phyloP scores from a whole-genome alignment of 148 eudicot species.

The Rheum nobile region DNA sequence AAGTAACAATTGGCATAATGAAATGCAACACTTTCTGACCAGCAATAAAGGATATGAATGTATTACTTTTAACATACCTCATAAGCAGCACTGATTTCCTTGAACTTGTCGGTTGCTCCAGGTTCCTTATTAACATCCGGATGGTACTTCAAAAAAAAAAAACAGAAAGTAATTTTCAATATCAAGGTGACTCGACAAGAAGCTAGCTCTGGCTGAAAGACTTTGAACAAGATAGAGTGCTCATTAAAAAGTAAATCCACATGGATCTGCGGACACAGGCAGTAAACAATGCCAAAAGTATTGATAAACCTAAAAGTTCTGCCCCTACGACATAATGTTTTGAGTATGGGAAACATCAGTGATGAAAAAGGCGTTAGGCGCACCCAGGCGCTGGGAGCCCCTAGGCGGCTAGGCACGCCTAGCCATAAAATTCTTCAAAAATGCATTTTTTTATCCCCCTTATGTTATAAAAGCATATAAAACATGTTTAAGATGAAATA shows the following conservation, averaged over 20 bases:
- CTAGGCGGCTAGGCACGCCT: too few relatives aligned
- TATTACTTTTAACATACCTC: conserved; percentile 47
- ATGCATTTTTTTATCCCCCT: too few relatives aligned
- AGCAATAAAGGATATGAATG: background rate
- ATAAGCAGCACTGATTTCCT: conserved; percentile 96
- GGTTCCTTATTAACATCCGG: conserved; percentile 98
- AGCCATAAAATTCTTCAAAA: too few relatives aligned
- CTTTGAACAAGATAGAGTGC: conserved; percentile 7
- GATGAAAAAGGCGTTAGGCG: too few relatives aligned
- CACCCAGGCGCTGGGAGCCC: too few relatives aligned
- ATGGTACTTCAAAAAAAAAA: conserved; percentile 52
- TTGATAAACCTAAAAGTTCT: background rate
- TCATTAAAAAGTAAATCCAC: background rate
- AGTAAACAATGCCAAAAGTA: background rate
- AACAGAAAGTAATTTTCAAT: background rate
- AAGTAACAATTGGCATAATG: background rate
- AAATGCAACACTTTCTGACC: background rate
- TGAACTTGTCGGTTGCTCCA: conserved; percentile 97
- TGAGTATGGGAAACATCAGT: too few relatives aligned
- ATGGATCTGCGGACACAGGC: background rate
- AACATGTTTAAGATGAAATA: too few relatives aligned
- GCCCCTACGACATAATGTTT: background rate
- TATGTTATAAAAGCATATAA: too few relatives aligned
- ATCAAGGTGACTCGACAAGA: background rate
- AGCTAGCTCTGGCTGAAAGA: background rate